Evolutionary conservation across 441 rosid genomes (phyloP).

Genomic region (Pelargonium australe): DNA sequence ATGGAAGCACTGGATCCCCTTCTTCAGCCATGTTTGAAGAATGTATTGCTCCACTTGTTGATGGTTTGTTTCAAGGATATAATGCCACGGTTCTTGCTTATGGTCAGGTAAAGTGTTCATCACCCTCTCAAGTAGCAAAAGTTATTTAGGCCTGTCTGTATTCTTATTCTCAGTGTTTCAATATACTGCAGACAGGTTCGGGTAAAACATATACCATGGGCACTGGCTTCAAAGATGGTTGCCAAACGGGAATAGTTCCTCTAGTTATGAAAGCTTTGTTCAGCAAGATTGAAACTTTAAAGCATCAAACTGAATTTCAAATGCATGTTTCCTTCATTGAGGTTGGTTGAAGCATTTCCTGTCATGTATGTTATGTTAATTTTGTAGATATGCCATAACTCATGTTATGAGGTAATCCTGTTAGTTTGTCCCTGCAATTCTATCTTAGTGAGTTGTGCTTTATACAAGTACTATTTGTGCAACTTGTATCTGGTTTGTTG

Average conservation of each 20-base stretch:
- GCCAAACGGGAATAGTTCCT: conserved; percentile 72
- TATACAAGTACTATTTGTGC: no score
- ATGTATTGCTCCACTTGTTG: conserved; percentile 75
- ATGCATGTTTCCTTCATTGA: conserved; percentile 91
- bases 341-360: conserved; percentile 39
- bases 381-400: conserved; percentile 9
- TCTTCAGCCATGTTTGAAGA: conserved; percentile 76
- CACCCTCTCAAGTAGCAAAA: conserved; percentile 1
- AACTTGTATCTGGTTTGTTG: no score
- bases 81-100: conserved; percentile 98
- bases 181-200: conserved; percentile 76
- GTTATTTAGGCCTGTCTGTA: conserved; percentile 1
- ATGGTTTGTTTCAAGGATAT: conserved; percentile 96
- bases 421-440: no score
- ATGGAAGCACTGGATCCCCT: conserved; percentile 74
- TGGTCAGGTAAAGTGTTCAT: conserved; percentile 65
- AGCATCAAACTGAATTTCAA: conserved; percentile 75
- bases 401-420: not conserved
- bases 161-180: conserved; percentile 19
- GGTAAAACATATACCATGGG: conserved; percentile 99
- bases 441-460: no score
- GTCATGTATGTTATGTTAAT: conserved; percentile 5
- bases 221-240: conserved; percentile 77
- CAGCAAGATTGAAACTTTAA: conserved; percentile 67
- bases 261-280: conserved; percentile 81